A percentile compares a stretch with the other conserved stretches of the same genome.
phyloP scores from a whole-genome alignment of 208 protist species.

The Vickermania spadyakhi region DNA sequence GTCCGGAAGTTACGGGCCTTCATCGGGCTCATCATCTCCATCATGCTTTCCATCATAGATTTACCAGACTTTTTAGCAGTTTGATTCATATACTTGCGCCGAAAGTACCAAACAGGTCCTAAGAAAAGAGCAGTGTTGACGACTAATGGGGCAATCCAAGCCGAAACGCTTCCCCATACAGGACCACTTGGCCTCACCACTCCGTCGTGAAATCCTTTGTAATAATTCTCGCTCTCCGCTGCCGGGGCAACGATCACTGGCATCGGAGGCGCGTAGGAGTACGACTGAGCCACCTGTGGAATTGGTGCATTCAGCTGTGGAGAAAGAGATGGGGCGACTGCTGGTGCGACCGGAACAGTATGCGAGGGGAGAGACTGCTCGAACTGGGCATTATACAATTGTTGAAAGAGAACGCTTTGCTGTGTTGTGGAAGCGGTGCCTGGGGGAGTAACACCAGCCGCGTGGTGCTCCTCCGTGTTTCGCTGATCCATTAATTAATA shows the following conservation, averaged over 20 bases:
- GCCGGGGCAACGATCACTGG: slow-evolving; percentile 6
- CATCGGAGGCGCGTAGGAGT: slow-evolving; percentile 4
- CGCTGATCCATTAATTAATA: neutral
- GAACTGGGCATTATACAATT: slow-evolving; percentile 67
- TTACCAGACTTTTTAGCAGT: slow-evolving; percentile 23
- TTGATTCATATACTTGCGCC: slow-evolving; percentile 51
- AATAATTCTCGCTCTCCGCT: slow-evolving; percentile 71
- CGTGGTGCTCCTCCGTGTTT: too few species aligned
- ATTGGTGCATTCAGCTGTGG: too few species aligned
- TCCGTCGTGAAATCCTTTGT: slow-evolving; percentile 87
- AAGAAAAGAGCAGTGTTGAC: slow-evolving; percentile 84
- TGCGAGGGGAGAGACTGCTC: slow-evolving; percentile 5
- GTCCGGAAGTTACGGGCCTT: slow-evolving; percentile 81
- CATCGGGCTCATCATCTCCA: slow-evolving; percentile 94
- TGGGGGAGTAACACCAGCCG: too few species aligned
- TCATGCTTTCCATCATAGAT: slow-evolving; percentile 56
- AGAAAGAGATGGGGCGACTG: slow-evolving; percentile 8
- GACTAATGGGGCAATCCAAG: slow-evolving; percentile 66
- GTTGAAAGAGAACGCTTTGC: slow-evolving; percentile 62
- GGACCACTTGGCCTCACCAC: slow-evolving; percentile 58
- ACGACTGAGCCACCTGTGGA: neutral
- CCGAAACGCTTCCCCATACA: slow-evolving; percentile 58
- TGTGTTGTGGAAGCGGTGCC: slow-evolving; percentile 6
- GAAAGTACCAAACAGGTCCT: slow-evolving; percentile 85
- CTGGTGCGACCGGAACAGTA: neutral